Evolutionary conservation across 139 green algal genomes (phyloP), one percentile per base, ranked within the genome.

Genomic region (Nannochloris sp.): DNA sequence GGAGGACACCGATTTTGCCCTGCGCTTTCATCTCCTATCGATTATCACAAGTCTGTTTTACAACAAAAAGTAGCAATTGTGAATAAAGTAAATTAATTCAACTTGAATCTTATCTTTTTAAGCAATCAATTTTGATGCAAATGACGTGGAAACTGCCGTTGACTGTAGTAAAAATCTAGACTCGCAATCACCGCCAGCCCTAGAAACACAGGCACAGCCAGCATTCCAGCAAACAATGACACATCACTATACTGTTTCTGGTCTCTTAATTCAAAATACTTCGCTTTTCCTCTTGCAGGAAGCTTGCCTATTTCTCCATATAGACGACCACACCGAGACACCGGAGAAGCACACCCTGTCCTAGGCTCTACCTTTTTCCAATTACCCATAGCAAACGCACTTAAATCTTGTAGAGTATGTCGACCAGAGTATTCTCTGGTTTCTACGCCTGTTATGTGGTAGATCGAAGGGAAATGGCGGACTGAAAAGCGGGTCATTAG

Each of bases 301-400:
- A 34, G 6, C 14, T 65, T 30, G 24, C 61, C 4, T 25, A 77
- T 1, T 36, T 58, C 37, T 10, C 69, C 70, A 9, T 68, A 24
- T 0, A 58, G 31, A 2, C 47, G 29, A 5, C 70, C 70, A 37
- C 70, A 77, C 3, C 32, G 19, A 36, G 37, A 60, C 38, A 67
- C 46, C 6, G 70, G 70, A 10, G 70, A 77, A 25, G 27, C 33
- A 56, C 70, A 77, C 25, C 70, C 63, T 25, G 32, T 69, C n/a
- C 55, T 45, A 7, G 70, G 64, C 27, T 38, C 9, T 24, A 37
- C 45, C 2, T 37, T 42, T 14, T 39, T 46, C 64, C 64, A 72
- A 24, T 39, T 55, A 23, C 54, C 35, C 4, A 23, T 31, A 0
- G 42, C 70, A 69, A 77, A 77, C 10, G 61, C 37, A 29, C 51